Percentiles rank a stretch among this genome's conserved stretches.
phyloP scores from a whole-genome alignment of 768 basidiomycete species.

The Tulasnella sp. region DNA sequence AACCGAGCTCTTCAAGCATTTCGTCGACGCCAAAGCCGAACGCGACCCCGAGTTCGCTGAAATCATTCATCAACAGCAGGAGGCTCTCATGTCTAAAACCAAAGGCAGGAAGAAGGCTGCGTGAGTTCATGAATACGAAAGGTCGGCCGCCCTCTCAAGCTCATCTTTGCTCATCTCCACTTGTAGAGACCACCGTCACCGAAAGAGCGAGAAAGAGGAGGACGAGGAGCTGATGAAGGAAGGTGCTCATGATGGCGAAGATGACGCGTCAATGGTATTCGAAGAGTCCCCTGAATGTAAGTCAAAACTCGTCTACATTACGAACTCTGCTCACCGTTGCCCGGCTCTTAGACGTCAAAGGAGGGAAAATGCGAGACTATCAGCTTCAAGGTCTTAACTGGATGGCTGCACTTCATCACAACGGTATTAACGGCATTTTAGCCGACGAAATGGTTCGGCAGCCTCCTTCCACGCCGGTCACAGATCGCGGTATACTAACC shows the following conservation, averaged over 20 bases:
- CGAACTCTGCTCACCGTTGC: neutral
- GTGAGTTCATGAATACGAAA: neutral
- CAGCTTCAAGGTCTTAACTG: slow-evolving; percentile 94
- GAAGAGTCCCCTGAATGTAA: slow-evolving; percentile 86
- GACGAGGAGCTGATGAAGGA: slow-evolving; percentile 91
- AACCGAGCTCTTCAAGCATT: slow-evolving; percentile 96
- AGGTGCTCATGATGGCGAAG: slow-evolving; percentile 65
- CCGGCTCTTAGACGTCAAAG: slow-evolving; percentile 57
- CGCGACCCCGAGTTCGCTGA: slow-evolving; percentile 91
- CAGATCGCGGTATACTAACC: neutral
- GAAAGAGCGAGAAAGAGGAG: slow-evolving; percentile 97
- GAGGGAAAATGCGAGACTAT: slow-evolving; percentile 77
- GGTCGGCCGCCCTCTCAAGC: neutral
- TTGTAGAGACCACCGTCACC: slow-evolving; percentile 69
- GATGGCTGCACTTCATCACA: slow-evolving; percentile 94
- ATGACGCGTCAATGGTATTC: slow-evolving; percentile 88
- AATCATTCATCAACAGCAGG: slow-evolving; percentile 66
- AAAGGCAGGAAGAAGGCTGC: slow-evolving; percentile 75
- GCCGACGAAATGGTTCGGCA: slow-evolving; percentile 86
- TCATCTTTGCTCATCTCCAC: neutral
- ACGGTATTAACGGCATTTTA: slow-evolving; percentile 92
- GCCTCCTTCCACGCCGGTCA: neutral
- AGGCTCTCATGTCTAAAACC: slow-evolving; percentile 39
- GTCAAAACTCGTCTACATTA: slow-evolving; percentile 16
- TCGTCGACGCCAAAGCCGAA: slow-evolving; percentile 91